These are phyloP conservation scores for Groenewaldozyma salmanticensis DNA, from an alignment of 805 yeast genomes.

Conservation along the genomic window DNA sequence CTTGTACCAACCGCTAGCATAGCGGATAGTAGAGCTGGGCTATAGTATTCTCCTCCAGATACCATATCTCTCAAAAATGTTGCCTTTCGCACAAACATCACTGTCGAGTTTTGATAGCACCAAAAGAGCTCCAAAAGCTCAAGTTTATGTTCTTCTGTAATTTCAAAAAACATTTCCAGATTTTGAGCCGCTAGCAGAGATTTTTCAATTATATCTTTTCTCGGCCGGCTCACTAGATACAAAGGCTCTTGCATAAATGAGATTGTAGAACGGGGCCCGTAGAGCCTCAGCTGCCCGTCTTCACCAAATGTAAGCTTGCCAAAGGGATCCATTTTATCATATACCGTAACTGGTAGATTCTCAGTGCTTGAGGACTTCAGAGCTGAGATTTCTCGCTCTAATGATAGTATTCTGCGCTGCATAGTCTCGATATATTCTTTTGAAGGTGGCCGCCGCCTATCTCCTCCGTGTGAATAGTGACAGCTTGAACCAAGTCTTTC, in stretches of 20 bases:
- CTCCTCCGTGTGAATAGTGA: slow-evolving; percentile 7
- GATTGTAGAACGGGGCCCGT: slow-evolving; percentile 11
- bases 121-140: slow-evolving; percentile 11
- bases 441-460: slow-evolving; percentile 9
- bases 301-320: slow-evolving; percentile 9
- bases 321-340: slow-evolving; percentile 7
- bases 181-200: slow-evolving; percentile 4
- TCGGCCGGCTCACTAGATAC: slow-evolving; percentile 2
- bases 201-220: background rate
- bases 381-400: slow-evolving; percentile 6
- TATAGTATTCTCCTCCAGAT: slow-evolving; percentile 7
- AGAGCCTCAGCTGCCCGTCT: slow-evolving; percentile 9
- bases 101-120: slow-evolving; percentile 11
- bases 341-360: slow-evolving; percentile 2
- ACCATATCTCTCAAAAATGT: slow-evolving; percentile 8
- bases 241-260: slow-evolving; percentile 5
- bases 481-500: slow-evolving; percentile 7
- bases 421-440: slow-evolving; percentile 8
- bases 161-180: slow-evolving; percentile 5
- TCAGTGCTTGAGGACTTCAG: background rate
- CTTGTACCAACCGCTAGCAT: slow-evolving; percentile 16
- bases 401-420: slow-evolving; percentile 5
- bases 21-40: slow-evolving; percentile 12
- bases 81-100: slow-evolving; percentile 7
- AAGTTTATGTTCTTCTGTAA: slow-evolving; percentile 5